Base-by-base conservation (phyloP, 1,284 basidiomycete species). In the Tilletia setariae region DNA sequence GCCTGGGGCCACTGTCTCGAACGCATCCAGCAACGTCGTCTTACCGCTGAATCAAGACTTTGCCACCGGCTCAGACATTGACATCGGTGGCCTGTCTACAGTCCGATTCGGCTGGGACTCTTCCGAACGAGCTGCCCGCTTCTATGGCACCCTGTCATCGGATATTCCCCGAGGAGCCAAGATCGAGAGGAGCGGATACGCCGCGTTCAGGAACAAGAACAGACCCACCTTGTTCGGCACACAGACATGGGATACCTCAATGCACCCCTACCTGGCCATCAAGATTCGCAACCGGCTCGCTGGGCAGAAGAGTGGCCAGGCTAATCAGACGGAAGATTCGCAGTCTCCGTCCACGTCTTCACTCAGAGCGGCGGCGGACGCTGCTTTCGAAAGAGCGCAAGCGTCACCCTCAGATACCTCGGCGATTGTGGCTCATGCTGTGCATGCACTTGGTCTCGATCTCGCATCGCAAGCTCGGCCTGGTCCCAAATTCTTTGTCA, bases 71-170 rank as follows among this genome's bases (percentile, higher is more conserved):
- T 91, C 89, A 76, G 92, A 94, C 82, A 86, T 86, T 2, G 93
- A 94, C 82, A 89, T 93, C 64, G 93, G 93, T 1, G 93, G 93
- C 1, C 87, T 87, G n/a, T 92, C 91, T 2, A 89, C 89, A 81
- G 75, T 75, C 67, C 62, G 72, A 1, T 69, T 82, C 30, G 73
- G 59, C 0, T 67, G 75, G 13, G 78, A 78, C 66, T 73, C 75
- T 65, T 46, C 75, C 28, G 74, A 73, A 25, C 68, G 68, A 7
- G 67, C 67, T 16, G 68, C 76, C 4, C 76, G 82, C 63, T 83
- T 83, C 68, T 82, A 75, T 67, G 83, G 83, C 11, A 81, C 80
- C 6, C 67, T 83, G 19, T 77, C 74, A 25, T 79, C 83, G 9
- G 75, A 78, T 40, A 79, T 86, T 0, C 80, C 81, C 1, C 68